phyloP scores from a whole-genome alignment of 805 yeast species.

The Teunomyces lycoperdinae region DNA sequence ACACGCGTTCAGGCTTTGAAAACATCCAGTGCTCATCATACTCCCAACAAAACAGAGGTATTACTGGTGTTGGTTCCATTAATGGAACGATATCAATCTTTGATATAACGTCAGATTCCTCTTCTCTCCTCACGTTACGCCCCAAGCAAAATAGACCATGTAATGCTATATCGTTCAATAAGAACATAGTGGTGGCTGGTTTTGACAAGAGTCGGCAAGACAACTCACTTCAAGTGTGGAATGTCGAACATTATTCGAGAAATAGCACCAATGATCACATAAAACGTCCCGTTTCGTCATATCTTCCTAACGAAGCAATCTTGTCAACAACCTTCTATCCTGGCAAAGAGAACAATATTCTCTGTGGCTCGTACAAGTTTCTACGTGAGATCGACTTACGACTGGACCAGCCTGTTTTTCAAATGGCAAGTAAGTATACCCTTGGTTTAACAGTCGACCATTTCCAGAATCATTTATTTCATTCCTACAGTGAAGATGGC shows the following conservation, averaged over 20 bases:
- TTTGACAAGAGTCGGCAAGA: constrained; percentile 77
- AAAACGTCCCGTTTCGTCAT: constrained; percentile 52
- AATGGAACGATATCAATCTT: constrained; percentile 65
- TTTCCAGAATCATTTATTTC: constrained; percentile 61
- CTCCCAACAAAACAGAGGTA: constrained; percentile 52
- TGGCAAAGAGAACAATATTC: constrained; percentile 48
- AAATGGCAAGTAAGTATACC: constrained; percentile 72
- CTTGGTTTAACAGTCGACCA: constrained; percentile 69
- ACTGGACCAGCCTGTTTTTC: constrained; percentile 60
- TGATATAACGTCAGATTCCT: constrained; percentile 46
- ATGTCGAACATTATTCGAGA: constrained; percentile 57
- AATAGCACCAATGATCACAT: constrained; percentile 48
- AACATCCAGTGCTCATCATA: constrained; percentile 66
- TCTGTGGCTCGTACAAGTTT: constrained; percentile 76
- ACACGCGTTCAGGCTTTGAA: constrained; percentile 61
- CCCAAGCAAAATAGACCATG: constrained; percentile 74
- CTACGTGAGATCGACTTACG: constrained; percentile 77
- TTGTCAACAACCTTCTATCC: constrained; percentile 67
- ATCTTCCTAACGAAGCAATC: constrained; percentile 71
- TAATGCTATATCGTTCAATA: constrained; percentile 68
- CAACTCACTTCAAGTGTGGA: constrained; percentile 77
- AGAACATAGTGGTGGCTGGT: constrained; percentile 71
- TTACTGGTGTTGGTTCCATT: constrained; percentile 71
- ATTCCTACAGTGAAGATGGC: constrained; percentile 81
- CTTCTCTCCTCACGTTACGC: constrained; percentile 41